Evolutionary conservation across 148 eudicot genomes (phyloP), one percentile per base, ranked within the genome.

Genomic region (Camellia sinensis): DNA sequence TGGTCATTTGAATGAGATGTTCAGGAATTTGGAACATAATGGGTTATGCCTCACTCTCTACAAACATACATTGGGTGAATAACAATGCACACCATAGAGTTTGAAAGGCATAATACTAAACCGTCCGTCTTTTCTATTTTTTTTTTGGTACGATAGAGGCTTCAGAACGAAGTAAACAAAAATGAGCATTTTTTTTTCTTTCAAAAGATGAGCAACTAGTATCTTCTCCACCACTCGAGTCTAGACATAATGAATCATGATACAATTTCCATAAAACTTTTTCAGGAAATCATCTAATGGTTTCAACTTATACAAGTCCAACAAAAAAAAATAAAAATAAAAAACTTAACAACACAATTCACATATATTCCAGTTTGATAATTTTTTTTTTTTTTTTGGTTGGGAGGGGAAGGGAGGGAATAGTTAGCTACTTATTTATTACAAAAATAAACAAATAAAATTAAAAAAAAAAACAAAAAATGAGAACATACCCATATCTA

Each of bases 401-500:
- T 29, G 37, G 37, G 37, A 29, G 37, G 37, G 21, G n/a, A n/a
- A n/a, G n/a, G 48, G 74, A 21, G 14, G 19, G 59, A 46, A 48
- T 48, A 29, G 52, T 59, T 10, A 8, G 48, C 56, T 14, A 15
- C n/a, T 43, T 13, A 53, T 13, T 37, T 22, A 75, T 43, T 60
- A 6, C 3, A 60, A 37, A 40, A 50, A 3, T 1, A 18, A 37
- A 80, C 48, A 41, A 1, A 10, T 5, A 46, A 73, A 46, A 14
- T 14, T 29, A 29, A 40, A 72, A 6, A 63, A 14, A 18, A n/a
- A 40, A n/a, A n/a, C n/a, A n/a, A n/a, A n/a, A 52, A 2, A 77
- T 64, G 54, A 73, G 29, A 19, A 21, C 82, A 67, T 84, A 91
- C 97, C 99, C 99, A 71, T 95, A 95, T 76, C 93, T 95, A 18